Evolutionary conservation across 306 rosid genomes (phyloP).

Genomic region (Fragaria vesca): DNA sequence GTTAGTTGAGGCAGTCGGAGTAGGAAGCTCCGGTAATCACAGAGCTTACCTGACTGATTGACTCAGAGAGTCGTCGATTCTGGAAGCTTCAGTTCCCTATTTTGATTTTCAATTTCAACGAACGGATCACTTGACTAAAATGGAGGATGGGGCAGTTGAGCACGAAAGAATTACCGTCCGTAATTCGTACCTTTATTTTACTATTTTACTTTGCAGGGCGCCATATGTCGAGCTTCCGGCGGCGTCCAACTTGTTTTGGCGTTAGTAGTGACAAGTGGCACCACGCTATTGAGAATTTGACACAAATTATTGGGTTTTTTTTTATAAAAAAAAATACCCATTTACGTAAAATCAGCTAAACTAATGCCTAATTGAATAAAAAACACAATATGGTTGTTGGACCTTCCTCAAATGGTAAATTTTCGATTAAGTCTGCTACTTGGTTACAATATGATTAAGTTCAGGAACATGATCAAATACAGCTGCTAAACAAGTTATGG

Average conservation of each 20-base stretch:
- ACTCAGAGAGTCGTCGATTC: conserved; percentile 14
- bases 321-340: too few species aligned
- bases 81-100: conserved; percentile 4
- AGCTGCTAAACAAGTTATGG: too few species aligned
- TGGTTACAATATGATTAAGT: too few species aligned
- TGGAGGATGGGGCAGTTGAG: not conserved
- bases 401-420: too few species aligned
- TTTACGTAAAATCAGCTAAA: too few species aligned
- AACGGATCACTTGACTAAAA: not conserved
- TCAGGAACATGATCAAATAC: too few species aligned
- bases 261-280: not conserved
- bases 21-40: not conserved
- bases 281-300: not conserved
- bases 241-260: not conserved
- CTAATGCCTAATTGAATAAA: too few species aligned
- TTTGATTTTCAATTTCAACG: not conserved
- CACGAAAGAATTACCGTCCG: not conserved
- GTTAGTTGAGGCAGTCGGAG: conserved; percentile 1
- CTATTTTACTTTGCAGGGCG: conserved; percentile 1
- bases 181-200: not conserved
- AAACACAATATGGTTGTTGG: too few species aligned
- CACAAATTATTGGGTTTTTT: not conserved
- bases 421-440: too few species aligned
- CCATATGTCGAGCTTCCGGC: not conserved
- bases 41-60: not conserved